These are phyloP conservation scores for Diaporthe citrichinensis DNA, from an alignment of 2,329 filamentous ascomycete genomes.

Conservation along the genomic window DNA sequence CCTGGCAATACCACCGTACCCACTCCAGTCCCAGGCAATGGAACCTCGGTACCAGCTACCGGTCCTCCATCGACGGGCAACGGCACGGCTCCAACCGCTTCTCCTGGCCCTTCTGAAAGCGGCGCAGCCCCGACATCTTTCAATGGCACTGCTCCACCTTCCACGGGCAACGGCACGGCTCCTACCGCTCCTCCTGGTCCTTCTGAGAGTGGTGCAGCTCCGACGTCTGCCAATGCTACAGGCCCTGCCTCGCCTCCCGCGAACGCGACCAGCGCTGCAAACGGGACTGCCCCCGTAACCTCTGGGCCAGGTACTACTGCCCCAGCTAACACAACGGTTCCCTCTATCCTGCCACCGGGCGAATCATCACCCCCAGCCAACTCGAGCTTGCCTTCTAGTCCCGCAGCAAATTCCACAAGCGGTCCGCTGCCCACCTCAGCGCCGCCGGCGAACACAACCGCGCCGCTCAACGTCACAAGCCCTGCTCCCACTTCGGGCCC, in stretches of 20 bases:
- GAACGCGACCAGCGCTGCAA: slow-evolving; percentile 33
- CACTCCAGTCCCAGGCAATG: slow-evolving; percentile 14
- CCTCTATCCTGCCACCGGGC: slow-evolving; percentile 29
- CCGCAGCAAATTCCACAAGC: slow-evolving; percentile 37
- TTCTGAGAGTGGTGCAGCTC: slow-evolving; percentile 28
- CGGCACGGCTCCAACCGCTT: slow-evolving; percentile 13
- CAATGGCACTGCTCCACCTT: slow-evolving; percentile 30
- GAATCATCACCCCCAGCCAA: slow-evolving; percentile 15
- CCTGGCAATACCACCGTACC: slow-evolving; percentile 14
- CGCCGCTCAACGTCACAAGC: slow-evolving; percentile 29
- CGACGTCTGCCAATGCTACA: slow-evolving; percentile 34
- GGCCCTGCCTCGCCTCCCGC: slow-evolving; percentile 28
- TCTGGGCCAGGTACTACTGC: slow-evolving; percentile 18
- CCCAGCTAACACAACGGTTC: slow-evolving; percentile 33
- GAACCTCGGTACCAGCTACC: slow-evolving; percentile 5
- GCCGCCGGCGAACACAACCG: slow-evolving; percentile 33
- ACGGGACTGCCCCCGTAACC: slow-evolving; percentile 30
- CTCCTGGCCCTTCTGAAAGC: slow-evolving; percentile 26
- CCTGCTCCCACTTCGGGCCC: slow-evolving; percentile 30
- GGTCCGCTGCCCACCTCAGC: slow-evolving; percentile 1
- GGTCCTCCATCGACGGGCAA: slow-evolving; percentile 26
- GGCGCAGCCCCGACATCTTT: slow-evolving; percentile 31
- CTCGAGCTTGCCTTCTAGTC: slow-evolving; percentile 23
- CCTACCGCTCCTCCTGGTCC: slow-evolving; percentile 23
- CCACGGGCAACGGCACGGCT: slow-evolving; percentile 35